Base-by-base conservation (phyloP, 371 early-diverging fungal genomes). In the Rhizopus arrhizus region DNA sequence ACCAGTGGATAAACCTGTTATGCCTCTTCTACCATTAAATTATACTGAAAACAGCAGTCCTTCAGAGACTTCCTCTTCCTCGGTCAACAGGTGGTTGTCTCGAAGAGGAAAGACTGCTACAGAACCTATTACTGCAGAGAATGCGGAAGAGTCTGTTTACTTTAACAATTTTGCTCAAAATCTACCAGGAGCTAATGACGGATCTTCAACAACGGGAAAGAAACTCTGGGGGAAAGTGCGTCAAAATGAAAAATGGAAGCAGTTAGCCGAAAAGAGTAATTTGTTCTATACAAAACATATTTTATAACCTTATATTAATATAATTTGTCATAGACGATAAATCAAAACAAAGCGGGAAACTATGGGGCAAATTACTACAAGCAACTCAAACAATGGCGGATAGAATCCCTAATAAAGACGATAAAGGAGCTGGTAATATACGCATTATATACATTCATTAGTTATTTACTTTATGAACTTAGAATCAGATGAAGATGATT, bases 401-500 rank as follows among this genome's bases (percentile, higher is more conserved):
- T 13, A 77, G 74, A 54, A 80, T 82, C 28, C 81, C 84, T 15
- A 63, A 61, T 43, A 69, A 69, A 48, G 79, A 79, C 49, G 70
- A 73, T 15, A 65, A 61, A 55, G 78, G 68, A 48, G 66, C 71
- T 59, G 69, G 71, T 66, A 62, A 46, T 43, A 43, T n/a, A 2
- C 22, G 22, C 22, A 22, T 22, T 22, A 43, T 43, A 43, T 43
- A 43, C 43, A n/a, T 15, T 5, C n/a, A 13, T 13, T 5, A 42
- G 36, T 52, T 41, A 32, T 40, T 40, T 40, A 22, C 16, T 8
- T 38, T 28, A 42, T 12, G 4, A 33, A 34, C 45, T 53, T 56
- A 85, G 86, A 85, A 33, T 85, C 86, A 11, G 86, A 85, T 59
- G 81, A 79, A 43, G 80, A 80, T 31, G 86, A 80, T 40, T 69